Evolutionary conservation across 2,329 filamentous ascomycete species (phyloP).

Genomic region (Pestalotiopsis sp.): DNA sequence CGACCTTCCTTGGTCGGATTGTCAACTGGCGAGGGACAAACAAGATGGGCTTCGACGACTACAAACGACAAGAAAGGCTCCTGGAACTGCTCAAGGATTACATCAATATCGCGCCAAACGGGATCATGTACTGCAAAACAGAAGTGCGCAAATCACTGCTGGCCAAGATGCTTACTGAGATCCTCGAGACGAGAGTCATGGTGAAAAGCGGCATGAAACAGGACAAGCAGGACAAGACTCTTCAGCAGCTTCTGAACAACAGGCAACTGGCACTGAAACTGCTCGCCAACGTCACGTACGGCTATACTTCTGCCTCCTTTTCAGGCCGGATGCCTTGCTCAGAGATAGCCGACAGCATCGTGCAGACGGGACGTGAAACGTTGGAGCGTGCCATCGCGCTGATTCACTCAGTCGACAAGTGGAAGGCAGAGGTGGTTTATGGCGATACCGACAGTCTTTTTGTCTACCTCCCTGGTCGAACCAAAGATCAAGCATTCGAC

Average conservation of each 20-base stretch:
- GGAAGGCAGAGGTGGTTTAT: constrained; percentile 97
- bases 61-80: constrained; percentile 74
- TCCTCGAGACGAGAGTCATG: constrained; percentile 95
- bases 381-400: constrained; percentile 90
- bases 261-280: constrained; percentile 92
- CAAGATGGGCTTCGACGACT: constrained; percentile 94
- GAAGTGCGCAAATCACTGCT: constrained; percentile 87
- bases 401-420: constrained; percentile 84
- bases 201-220: constrained; percentile 96
- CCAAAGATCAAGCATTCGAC: constrained; percentile 84
- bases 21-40: constrained; percentile 86
- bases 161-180: constrained; percentile 95
- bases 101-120: constrained; percentile 92
- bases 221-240: constrained; percentile 82
- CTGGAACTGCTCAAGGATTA: constrained; percentile 80
- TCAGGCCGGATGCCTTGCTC: constrained; percentile 97
- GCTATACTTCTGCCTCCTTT: constrained; percentile 95
- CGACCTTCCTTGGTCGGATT: constrained; percentile 88
- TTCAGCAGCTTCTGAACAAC: constrained; percentile 90
- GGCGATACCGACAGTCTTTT: constrained; percentile 97
- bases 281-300: constrained; percentile 98
- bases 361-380: constrained; percentile 93
- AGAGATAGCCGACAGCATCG: constrained; percentile 97
- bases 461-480: constrained; percentile 84
- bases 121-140: constrained; percentile 91